Conservation (phyloP, 2,329 filamentous ascomycete species). For the Cryoendolithus antarcticus region DNA sequence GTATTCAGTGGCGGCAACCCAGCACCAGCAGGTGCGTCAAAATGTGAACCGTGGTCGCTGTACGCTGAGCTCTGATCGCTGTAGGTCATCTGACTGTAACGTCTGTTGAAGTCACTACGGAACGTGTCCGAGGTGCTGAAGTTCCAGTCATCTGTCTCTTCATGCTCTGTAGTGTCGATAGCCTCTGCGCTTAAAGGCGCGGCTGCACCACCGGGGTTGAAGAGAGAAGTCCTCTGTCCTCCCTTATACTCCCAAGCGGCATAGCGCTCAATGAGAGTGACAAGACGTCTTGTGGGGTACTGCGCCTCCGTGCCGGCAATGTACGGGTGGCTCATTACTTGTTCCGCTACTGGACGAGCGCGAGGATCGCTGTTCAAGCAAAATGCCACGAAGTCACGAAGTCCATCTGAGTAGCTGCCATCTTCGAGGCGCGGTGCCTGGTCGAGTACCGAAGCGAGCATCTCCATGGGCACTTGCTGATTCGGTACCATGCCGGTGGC, state of each 20-base stretch:
- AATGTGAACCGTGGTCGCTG: conserved; percentile 12
- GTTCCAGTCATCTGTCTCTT: conserved; percentile 46
- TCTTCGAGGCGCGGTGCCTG: conserved; percentile 55
- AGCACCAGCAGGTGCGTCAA: conserved; percentile 9
- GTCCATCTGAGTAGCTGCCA: conserved; percentile 54
- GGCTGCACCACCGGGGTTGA: conserved; percentile 46
- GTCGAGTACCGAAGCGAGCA: conserved; percentile 35
- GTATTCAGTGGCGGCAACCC: conserved; percentile 11
- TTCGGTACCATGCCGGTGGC: conserved; percentile 63
- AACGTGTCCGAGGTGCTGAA: conserved; percentile 54
- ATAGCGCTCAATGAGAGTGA: conserved; percentile 58
- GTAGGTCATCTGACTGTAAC: conserved; percentile 22
- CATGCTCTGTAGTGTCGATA: conserved; percentile 30
- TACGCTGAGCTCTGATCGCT: background rate
- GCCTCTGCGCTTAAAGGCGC: conserved; percentile 28
- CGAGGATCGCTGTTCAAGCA: conserved; percentile 58
- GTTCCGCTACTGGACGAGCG: conserved; percentile 55
- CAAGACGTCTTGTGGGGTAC: conserved; percentile 53
- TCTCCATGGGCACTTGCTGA: conserved; percentile 35
- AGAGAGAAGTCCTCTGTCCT: conserved; percentile 54
- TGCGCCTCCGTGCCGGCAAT: conserved; percentile 49
- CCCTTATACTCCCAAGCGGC: conserved; percentile 65
- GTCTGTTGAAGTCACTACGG: conserved; percentile 29
- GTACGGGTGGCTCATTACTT: conserved; percentile 58
- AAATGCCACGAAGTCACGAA: conserved; percentile 60